Base-by-base conservation (phyloP, 768 basidiomycete genomes). In the Boletus subparvulus region DNA sequence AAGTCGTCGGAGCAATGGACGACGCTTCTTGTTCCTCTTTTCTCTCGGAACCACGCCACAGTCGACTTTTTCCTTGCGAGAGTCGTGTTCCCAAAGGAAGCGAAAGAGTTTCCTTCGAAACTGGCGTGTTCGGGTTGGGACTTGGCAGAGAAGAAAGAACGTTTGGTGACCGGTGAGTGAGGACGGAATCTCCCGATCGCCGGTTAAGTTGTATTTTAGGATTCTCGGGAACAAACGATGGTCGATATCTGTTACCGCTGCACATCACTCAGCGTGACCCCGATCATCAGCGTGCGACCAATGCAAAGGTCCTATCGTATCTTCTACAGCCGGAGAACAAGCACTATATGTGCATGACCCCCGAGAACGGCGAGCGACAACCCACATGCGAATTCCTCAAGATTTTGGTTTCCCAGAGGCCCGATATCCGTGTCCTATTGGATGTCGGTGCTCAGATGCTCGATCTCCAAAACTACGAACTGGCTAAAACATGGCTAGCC, bases 171-270 rank as follows among this genome's bases (percentile, higher is more conserved):
- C 1, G 64, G 62, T 65, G 28, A 45, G 55, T 33, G 2, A 30
- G 8, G 24, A 28, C 14, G 0, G 3, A 1, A 3, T 14, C 33
- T 24, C 3, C 21, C 9, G 6, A 16, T 26, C 13, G 3, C 17
- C 11, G 3, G 14, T 14, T 39, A 0, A 44, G 24, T 3, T 2
- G 9, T 24, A 3, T 17, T 17, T 21, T 2, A 61, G 60, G 66
- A 0, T 84, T 84, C 59, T 83, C 80, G 48, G 83, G 82, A 10
- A 84, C 83, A 2, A 84, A 83, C 47, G 83, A 83, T 55, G 74
- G 75, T 30, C 70, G 67, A n/a, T 66, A 63, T 48, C 39, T 67
- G 6, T 40, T 67, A 16, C 67, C 66, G 2, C 21, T 54, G 0
- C 58, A 55, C 21, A 69, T 64, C 19, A 43, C 37, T 4, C 65